These are phyloP conservation scores for Suhomyces sp. DNA, from an alignment of 805 yeast genomes.

Conservation along the genomic window DNA sequence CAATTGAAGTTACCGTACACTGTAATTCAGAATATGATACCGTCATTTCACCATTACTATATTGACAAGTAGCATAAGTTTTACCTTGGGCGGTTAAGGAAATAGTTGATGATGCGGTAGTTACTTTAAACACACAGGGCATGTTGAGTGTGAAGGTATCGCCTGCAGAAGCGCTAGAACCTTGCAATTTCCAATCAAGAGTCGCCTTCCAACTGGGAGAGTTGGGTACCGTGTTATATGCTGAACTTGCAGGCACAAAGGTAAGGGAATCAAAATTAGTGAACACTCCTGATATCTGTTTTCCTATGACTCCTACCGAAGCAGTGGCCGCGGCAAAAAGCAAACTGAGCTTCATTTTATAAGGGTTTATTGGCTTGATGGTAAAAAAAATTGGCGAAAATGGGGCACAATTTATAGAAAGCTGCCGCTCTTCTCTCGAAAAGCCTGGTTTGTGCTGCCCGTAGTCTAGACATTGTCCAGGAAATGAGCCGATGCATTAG, in stretches of 20 bases:
- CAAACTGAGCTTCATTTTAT: neutral
- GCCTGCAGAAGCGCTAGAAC: slow-evolving; percentile 9
- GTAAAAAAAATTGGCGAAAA: neutral
- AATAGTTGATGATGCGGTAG: slow-evolving; percentile 5
- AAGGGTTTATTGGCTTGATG: neutral
- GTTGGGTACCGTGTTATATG: slow-evolving; percentile 2
- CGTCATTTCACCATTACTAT: slow-evolving; percentile 10
- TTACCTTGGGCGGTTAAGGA: slow-evolving; percentile 8
- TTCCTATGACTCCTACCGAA: slow-evolving; percentile 3
- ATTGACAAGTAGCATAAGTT: slow-evolving; percentile 22
- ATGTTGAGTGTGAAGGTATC: slow-evolving; percentile 17
- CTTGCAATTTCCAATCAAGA: slow-evolving; percentile 10
- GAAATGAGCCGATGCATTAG: neutral
- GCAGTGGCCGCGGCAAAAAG: slow-evolving; percentile 2
- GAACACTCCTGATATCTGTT: slow-evolving; percentile 13
- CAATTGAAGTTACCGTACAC: slow-evolving; percentile 9
- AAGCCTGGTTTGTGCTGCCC: too few relatives aligned
- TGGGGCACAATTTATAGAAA: neutral
- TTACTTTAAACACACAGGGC: slow-evolving; percentile 16
- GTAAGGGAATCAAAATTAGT: slow-evolving; percentile 10
- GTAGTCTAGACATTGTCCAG: too few relatives aligned
- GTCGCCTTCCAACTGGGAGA: slow-evolving; percentile 13
- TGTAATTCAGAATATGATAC: slow-evolving; percentile 7
- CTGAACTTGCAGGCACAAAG: neutral
- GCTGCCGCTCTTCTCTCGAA: neutral